Evolutionary conservation across 768 basidiomycete genomes (phyloP), one percentile per base, ranked within the genome.

Genomic region (Cubamyces sp.): DNA sequence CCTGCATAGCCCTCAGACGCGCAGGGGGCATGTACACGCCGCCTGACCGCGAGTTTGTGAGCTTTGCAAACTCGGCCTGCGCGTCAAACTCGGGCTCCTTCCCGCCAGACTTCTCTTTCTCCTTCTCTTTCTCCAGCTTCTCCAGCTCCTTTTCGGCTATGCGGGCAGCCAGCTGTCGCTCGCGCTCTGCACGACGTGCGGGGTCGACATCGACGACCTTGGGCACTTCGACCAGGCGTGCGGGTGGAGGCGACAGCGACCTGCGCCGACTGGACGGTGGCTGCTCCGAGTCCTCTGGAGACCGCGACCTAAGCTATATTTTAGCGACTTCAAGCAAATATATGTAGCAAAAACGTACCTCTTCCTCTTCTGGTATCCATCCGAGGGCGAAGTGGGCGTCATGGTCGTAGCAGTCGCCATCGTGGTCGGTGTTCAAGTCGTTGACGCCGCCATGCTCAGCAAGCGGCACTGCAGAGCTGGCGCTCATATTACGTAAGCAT

Each of bases 1-100:
- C 88, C 69, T 96, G 94, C 75, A 99, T 82, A 0, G 94, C 95
- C 48, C 95, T 84, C 41, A 98, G 79, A 25, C 96, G 86, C 40
- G 94, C 96, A 15, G 97, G 97, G 1, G 97, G 97, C 74, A 99
- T 88, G 74, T 99, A 99, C 14, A 97, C 94, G 28, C 97, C 97
- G 14, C 96, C 97, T 19, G 91, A 91, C 28, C 90, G 86, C 18
- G 92, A 87, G 40, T 82, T 84, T 1, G 91, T 73, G 61, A 96
- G 81, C 76, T 96, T 96, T 4, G 91, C 87, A 71, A 96, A 96
- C 74, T 97, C 96, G 25, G 92, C 93, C 66, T 87, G 81, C 18
- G 88, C 85, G 67, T 93, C 90, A 54, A 84, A 85, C 46, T 79
- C 79, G 71, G 81, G 79, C 73, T 60, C 65, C 68, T 66, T 69